Conservation (phyloP, 2,329 filamentous ascomycete genomes). For the Paraconiothyrium brasiliense region DNA sequence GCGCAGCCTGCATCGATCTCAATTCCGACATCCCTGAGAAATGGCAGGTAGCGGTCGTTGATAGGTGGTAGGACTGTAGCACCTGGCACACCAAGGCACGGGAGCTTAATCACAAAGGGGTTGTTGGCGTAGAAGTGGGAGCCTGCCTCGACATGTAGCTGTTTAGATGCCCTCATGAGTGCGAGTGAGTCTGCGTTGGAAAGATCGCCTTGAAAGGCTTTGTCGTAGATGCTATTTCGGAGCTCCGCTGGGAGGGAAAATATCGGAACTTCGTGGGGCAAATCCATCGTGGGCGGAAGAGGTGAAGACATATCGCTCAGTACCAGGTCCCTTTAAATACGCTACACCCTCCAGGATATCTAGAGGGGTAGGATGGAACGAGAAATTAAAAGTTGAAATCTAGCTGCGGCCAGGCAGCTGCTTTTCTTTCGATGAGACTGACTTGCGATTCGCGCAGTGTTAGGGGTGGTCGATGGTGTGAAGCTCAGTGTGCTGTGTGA, state of each 20-base stretch:
- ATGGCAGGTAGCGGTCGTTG: constrained; percentile 30
- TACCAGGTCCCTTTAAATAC: not conserved
- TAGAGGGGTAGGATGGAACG: too few relatives aligned
- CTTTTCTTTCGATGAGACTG: not conserved
- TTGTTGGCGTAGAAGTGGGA: constrained; percentile 36
- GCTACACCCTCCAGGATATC: not conserved
- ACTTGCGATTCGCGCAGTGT: not conserved
- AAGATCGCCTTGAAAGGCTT: constrained; percentile 15
- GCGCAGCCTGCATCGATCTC: constrained; percentile 15
- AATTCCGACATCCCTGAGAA: constrained; percentile 25
- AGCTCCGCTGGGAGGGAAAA: constrained; percentile 22
- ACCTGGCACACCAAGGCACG: constrained; percentile 2
- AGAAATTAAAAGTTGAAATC: not conserved
- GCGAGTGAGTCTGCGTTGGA: constrained; percentile 13
- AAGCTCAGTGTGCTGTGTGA: not conserved
- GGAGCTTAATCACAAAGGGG: constrained; percentile 17
- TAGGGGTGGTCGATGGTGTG: not conserved
- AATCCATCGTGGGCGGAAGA: not conserved
- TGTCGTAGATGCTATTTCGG: constrained; percentile 30
- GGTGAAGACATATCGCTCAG: not conserved
- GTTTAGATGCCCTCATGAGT: constrained; percentile 27
- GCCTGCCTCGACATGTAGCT: constrained; percentile 29
- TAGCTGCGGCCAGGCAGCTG: not conserved
- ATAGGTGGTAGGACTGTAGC: constrained; percentile 30
- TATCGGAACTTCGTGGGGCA: not conserved